Percentiles rank a stretch among this genome's conserved stretches.
Conservation (phyloP, 768 basidiomycete species). For the Macrocybe gigantea region DNA sequence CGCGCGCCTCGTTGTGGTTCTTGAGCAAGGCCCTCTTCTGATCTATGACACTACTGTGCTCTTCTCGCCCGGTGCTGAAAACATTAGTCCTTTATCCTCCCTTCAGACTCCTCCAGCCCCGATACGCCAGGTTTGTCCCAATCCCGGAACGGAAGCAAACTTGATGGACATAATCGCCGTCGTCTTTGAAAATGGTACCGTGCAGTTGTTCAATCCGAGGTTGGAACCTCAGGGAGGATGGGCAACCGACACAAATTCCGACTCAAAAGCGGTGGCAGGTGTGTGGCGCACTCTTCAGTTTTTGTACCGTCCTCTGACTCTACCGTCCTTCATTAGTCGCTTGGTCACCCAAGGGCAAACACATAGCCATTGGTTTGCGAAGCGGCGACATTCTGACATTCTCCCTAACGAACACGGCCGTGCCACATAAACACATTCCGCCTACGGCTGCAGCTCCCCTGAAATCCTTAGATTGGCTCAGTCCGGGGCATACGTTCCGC, state of each 20-base stretch:
- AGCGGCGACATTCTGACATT: conserved; percentile 70
- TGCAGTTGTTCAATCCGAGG: conserved; percentile 55
- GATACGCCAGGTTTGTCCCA: conserved; percentile 52
- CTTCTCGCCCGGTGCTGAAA: conserved; percentile 37
- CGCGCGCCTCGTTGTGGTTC: conserved; percentile 52
- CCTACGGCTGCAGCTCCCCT: conserved; percentile 42
- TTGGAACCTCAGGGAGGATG: conserved; percentile 54
- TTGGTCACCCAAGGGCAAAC: conserved; percentile 87
- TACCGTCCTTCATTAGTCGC: conserved; percentile 41
- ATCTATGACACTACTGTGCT: conserved; percentile 53
- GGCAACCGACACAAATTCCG: conserved; percentile 30
- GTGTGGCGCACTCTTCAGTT: conserved; percentile 17
- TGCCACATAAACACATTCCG: conserved; percentile 57
- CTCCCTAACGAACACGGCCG: conserved; percentile 46
- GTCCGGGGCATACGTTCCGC: conserved; percentile 62
- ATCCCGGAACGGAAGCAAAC: conserved; percentile 50
- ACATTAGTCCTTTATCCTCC: conserved; percentile 41
- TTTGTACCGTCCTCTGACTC: neutral
- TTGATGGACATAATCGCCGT: conserved; percentile 57
- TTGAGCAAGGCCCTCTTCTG: conserved; percentile 52
- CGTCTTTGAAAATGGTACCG: conserved; percentile 39
- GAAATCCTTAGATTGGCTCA: conserved; percentile 61
- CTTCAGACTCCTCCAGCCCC: conserved; percentile 39
- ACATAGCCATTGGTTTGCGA: conserved; percentile 69
- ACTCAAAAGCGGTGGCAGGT: conserved; percentile 56